Base-by-base conservation (phyloP, 2,329 filamentous ascomycete genomes). In the Hansfordia pulvinata region DNA sequence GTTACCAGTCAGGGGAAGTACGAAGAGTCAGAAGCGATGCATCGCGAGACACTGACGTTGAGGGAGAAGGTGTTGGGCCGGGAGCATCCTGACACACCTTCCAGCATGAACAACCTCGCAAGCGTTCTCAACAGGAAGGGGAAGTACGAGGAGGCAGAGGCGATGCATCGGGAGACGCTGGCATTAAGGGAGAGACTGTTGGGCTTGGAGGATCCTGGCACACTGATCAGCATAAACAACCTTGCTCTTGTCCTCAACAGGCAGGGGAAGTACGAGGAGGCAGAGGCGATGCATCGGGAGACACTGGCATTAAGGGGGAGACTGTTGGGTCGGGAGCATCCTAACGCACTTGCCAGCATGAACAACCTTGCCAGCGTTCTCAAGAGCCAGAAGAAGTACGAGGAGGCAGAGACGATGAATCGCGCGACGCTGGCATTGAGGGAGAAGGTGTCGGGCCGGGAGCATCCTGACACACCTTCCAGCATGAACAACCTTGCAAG, bases 341-440 rank as follows among this genome's bases (percentile, higher is more conserved):
- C 28, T 7, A 20, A 30, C 10, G 41, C 39, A 19, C 29, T 42
- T 12, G 16, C 3, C 4, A 40, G 32, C 27, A 37, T 40, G 26
- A 35, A 28, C 12, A 37, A 35, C 12, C 34, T 48, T 8, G 43
- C 35, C 18, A 13, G 7, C 8, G 26, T 31, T 17, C 29, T 41
- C 9, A 10, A 20, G 10, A 19, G 25, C 10, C 41, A 41, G 23
- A 41, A 37, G 13, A 42, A 36, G 23, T 37, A 38, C 14, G 29
- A 36, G 12, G 37, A 46, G 27, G 47, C 49, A 3, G 43, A 45
- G 28, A 26, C 35, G 20, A 33, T 49, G 10, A 20, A 33, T 36
- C 31, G 35, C 32, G 32, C 18, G 13, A 14, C 19, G 17, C 18
- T 28, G 12, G 19, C 5, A 14, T 14, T 13, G n/a, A 21, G n/a